Percentiles rank a stretch among this genome's conserved stretches.
Evolutionary conservation across 345 rosid genomes (phyloP).

Genomic region (Salix dunnii): DNA sequence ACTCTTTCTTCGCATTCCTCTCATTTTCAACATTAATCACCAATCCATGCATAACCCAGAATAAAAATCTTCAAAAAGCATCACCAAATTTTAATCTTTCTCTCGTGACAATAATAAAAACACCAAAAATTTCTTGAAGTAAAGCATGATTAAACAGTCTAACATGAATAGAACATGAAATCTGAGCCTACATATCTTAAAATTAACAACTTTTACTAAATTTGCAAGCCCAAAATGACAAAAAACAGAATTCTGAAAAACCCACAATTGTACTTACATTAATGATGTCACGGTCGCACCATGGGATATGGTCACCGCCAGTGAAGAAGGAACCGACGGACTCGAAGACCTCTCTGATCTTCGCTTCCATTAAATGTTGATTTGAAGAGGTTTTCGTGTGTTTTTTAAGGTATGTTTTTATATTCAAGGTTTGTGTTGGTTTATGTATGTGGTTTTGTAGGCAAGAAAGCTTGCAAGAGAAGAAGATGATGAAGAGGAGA

Average conservation of each 20-base stretch:
- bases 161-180: neutral
- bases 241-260: neutral
- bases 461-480: neutral
- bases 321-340: conserved; percentile 48
- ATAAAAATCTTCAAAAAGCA: neutral
- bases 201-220: neutral
- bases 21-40: neutral
- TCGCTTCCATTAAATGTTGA: conserved; percentile 19
- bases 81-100: neutral
- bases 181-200: neutral
- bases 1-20: neutral
- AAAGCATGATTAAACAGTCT: neutral
- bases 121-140: neutral
- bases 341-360: conserved; percentile 21
- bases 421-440: neutral
- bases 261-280: conserved; percentile 31
- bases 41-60: neutral
- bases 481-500: neutral
- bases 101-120: neutral
- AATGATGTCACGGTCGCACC: conserved; percentile 70
- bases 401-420: neutral
- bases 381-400: neutral
- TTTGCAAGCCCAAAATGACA: neutral
- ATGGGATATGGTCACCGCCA: conserved; percentile 65
- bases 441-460: neutral